Base-by-base conservation (phyloP, 2,329 filamentous ascomycete genomes). In the Paecilomyces fulvus region DNA sequence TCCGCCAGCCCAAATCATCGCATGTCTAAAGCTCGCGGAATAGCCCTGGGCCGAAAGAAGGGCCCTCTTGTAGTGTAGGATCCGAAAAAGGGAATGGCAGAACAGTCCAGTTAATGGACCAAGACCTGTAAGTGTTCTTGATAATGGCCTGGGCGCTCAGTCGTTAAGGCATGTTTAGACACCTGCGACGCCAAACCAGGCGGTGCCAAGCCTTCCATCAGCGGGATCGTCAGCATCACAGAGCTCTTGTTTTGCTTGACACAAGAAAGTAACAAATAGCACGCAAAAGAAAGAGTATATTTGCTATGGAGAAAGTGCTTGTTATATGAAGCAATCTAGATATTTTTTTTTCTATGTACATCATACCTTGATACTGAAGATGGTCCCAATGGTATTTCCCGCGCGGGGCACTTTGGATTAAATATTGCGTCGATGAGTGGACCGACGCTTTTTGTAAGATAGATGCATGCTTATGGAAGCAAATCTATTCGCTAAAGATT, bases 1-100 rank as follows among this genome's bases (percentile, higher is more conserved):
- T 55, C 37, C 55, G 30, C 57, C 55, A 53, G 30, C 54, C 52
- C 60, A 53, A 56, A 61, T 73, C 70, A 73, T 65, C 65, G 64
- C 70, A 73, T 73, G 52, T 65, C 65, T 65, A 48, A 52, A 49
- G 49, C 51, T 50, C 43, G 33, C 12, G 28, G 9, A 10, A n/a
- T 49, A 20, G 21, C n/a, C 12, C 48, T 28, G 25, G 11, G 48
- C 21, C 25, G 3, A 28, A 23, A 23, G n/a, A 28, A 49, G 21
- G 48, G 21, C 30, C 51, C 48, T 33, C 54, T 53, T 56, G 56
- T n/a, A 9, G 37, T 43, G n/a, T 43, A 43, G n/a, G 3, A 6
- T 2, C 37, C 30, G 10, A 43, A 8, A 17, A n/a, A 43, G 5
- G 37, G 17, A 17, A n/a, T 43, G 37, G 14, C 33, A 43, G 37